Percentiles rank a stretch among this genome's conserved stretches.
These are phyloP conservation scores for Juglanconis oblonga DNA, from an alignment of 2,329 filamentous ascomycete species.

Conservation along the genomic window DNA sequence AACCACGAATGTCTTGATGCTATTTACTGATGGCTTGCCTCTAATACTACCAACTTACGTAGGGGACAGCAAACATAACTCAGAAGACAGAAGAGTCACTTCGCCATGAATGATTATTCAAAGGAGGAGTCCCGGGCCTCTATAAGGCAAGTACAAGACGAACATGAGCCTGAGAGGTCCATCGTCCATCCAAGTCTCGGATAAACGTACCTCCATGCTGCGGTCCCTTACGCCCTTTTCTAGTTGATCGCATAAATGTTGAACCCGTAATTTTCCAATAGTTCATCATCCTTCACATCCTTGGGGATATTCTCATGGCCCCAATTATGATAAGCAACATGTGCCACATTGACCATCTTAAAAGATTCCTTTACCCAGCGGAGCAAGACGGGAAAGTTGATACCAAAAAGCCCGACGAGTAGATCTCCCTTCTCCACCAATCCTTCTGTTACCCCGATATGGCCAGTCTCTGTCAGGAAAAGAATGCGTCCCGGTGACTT, in stretches of 20 bases:
- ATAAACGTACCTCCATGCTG: too few species aligned
- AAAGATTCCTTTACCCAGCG: neutral
- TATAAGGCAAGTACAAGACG: too few species aligned
- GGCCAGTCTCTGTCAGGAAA: conserved; percentile 3
- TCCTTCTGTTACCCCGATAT: neutral
- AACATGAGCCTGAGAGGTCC: too few species aligned
- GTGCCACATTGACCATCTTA: neutral
- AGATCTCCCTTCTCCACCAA: neutral
- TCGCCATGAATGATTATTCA: too few species aligned
- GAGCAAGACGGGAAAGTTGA: neutral
- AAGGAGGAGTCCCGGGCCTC: too few species aligned
- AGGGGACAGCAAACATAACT: too few species aligned
- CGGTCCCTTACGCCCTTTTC: too few species aligned
- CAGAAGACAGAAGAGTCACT: too few species aligned
- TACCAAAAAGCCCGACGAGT: conserved; percentile 1
- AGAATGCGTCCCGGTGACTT: neutral
- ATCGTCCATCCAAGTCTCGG: too few species aligned
- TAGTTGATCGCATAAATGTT: neutral
- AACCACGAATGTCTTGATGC: too few species aligned
- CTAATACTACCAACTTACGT: too few species aligned
- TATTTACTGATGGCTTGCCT: too few species aligned
- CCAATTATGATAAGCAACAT: neutral
- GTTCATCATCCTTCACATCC: neutral
- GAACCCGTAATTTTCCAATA: neutral
- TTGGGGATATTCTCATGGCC: neutral